Evolutionary conservation across 306 rosid genomes (phyloP), one percentile per base, ranked within the genome.

Genomic region (Rosa lucieae): DNA sequence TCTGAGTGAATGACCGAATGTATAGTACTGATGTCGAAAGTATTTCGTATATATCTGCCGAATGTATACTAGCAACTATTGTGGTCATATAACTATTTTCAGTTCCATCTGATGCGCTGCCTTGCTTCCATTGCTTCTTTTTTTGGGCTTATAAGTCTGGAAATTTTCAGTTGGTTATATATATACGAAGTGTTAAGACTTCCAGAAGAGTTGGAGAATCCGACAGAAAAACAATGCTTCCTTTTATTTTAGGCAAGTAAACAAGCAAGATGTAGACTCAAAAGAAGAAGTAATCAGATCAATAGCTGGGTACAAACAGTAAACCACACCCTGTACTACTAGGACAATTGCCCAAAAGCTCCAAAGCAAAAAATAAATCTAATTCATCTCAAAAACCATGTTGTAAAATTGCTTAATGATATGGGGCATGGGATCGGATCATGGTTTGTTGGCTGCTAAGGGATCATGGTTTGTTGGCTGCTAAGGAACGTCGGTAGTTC

Each of bases 401-500:
- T 10, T 21, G 67, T 61, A 10, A 13, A 21, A 12, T 61, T 61
- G 67, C 67, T 61, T 13, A 26, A 11, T 12, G 39, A 23, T 23
- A 23, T 12, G 11, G 43, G 18, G 11, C 5, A 14, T 12, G 17
- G 1, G 2, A 23, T 23, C 26, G 26, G 26, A 69, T 86, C 84
- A 73, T 35, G 81, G 65, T 75, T 78, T 79, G 5, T n/a, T 65
- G 49, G 74, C 77, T 39, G 81, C 82, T 21, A 75, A 40, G 67
- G 91, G 26, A 69, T 86, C 84, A 73, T 35, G 81, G 65, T 75
- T 78, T 79, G 5, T n/a, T 65, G 49, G 74, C 77, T 39, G 81
- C 82, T 21, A 75, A 40, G 67, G 91, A 87, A 72, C 89, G 90
- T 43, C 32, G 11, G 67, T 83, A 73, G 61, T n/a, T 84, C 75